Base-by-base conservation (phyloP, 164 flowering plant genomes). In the Paratinospora sagittata region DNA sequence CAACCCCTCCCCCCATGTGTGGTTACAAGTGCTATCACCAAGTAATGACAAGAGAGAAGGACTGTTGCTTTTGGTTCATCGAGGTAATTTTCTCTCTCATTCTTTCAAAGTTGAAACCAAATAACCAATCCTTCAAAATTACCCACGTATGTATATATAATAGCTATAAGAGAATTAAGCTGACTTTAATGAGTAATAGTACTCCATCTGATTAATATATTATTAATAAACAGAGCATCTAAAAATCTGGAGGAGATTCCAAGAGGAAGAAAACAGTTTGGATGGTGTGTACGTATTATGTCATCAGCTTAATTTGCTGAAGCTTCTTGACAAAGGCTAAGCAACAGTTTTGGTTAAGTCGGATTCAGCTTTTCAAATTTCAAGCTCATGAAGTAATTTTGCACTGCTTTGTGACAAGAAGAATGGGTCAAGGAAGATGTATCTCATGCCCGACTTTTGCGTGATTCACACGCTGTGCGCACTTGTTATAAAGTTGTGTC, bases 351-450 rank as follows among this genome's bases (percentile, higher is more conserved):
- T 39, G 67, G 63, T 55, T 57, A 26, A 65, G 63, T 65, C 34
- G 58, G 72, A 41, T 64, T 70, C 71, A 47, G 37, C 60, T 73
- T 77, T 76, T 63, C 70, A 73, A 77, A 34, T 17, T 27, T 37
- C 66, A 34, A 57, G 61, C 17, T 27, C 27, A 34, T 21, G 13
- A 8, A 39, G 19, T 8, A 37, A 21, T n/a, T 39, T 33, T 27
- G 39, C 69, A 39, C n/a, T 23, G 67, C 61, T 41, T 33, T 27
- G 65, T 27, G 72, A 76, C 75, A 68, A 72, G 27, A 63, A 39
- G 66, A 55, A 76, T 47, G 13, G 19, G 27, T 64, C 14, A 26
- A 13, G 17, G 61, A 62, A 72, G 75, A 76, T 72, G 30, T n/a
- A 68, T 33, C 55, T 41, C 34, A 30, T 62, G 26, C 13, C 65